A percentile compares a stretch with the other conserved stretches of the same genome.
These are phyloP conservation scores for Bruguiera gymnorhiza DNA, from an alignment of 345 rosid genomes.

Conservation along the genomic window DNA sequence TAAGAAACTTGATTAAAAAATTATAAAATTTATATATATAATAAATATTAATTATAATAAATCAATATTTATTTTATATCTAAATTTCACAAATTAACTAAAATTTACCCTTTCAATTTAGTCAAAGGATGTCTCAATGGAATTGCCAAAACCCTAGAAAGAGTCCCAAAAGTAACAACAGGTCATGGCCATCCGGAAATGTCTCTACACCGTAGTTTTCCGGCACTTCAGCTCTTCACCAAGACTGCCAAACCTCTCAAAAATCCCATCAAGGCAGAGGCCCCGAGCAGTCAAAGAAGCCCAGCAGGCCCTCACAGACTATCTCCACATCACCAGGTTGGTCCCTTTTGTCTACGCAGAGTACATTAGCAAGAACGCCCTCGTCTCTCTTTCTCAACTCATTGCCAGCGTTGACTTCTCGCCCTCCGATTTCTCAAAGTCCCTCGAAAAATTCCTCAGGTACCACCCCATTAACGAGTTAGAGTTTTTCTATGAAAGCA, in stretches of 20 bases:
- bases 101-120: too few relatives aligned
- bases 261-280: constrained; percentile 35
- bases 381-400: constrained; percentile 43
- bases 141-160: constrained; percentile 11
- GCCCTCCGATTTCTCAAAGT: constrained; percentile 30
- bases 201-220: background rate
- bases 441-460: constrained; percentile 46
- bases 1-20: too few relatives aligned
- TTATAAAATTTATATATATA: too few relatives aligned
- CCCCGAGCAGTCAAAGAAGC: constrained; percentile 47
- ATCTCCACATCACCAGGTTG: constrained; percentile 48
- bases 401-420: constrained; percentile 41
- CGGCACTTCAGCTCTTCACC: constrained; percentile 17
- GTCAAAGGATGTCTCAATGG: too few relatives aligned
- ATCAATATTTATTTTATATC: too few relatives aligned
- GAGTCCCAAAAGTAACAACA: background rate
- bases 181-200: background rate
- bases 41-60: too few relatives aligned
- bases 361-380: constrained; percentile 48
- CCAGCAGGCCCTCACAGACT: constrained; percentile 54
- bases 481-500: constrained; percentile 75
- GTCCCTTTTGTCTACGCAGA: constrained; percentile 59
- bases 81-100: too few relatives aligned
- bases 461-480: constrained; percentile 73
- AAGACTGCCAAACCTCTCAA: constrained; percentile 4